Base-by-base conservation (phyloP, 2,329 filamentous ascomycete species). In the Penicillium rolfsii region DNA sequence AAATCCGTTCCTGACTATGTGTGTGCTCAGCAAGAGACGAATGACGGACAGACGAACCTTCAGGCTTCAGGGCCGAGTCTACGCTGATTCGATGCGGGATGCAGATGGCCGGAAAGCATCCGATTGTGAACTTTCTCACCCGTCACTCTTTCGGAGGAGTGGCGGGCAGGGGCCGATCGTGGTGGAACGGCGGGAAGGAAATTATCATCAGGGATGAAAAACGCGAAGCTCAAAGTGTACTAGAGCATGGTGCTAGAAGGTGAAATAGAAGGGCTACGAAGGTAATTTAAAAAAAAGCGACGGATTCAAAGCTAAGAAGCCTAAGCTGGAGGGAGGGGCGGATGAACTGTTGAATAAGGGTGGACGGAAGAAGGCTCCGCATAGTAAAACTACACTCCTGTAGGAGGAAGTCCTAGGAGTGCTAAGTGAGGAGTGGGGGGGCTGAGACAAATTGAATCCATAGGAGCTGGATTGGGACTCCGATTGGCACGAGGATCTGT, bases 11-110 rank as follows among this genome's bases (percentile, higher is more conserved):
- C 24, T 30, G 45, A 46, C 14, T 46, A 6, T 8, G 7, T 33
- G 12, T 8, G 7, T 33, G 12, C 33, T 14, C 35, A 36, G 35
- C 35, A 14, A 36, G 14, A 43, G 22, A 49, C 24, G 35, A 36
- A 64, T 58, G 58, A 58, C 52, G 56, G 57, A 59, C 60, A 60
- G 58, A 52, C 48, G 61, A 65, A 36, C 50, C 61, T 22, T 22
- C 19, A 22, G 19, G 19, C 19, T 22, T 22, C 19, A 22, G 19
- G 19, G 19, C 19, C 19, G 19, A 11, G 12, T 33, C 24, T 26
- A 16, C 4, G 26, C 40, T 61, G 64, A 60, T 54, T 61, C 52
- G 41, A 26, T 52, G 28, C 12, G 19, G 6, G 5, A 12, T 19
- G 36, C 38, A 22, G 28, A 43, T 50, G 50, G 35, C 45, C 45